Conservation (phyloP, 164 flowering plant genomes). For the Piper betle region DNA sequence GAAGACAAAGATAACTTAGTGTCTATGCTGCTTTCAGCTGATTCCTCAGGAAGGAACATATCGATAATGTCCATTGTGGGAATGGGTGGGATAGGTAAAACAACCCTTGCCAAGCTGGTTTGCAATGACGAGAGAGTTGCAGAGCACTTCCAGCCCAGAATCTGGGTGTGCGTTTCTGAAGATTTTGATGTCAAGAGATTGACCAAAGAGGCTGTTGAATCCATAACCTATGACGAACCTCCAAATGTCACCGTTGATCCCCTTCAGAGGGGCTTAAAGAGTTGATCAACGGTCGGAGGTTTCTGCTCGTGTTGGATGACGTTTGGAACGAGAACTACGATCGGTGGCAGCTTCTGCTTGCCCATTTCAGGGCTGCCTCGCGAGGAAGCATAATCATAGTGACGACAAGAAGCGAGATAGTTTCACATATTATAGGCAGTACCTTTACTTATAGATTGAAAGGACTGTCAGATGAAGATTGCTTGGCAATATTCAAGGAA, state of each 20-base stretch:
- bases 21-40: background rate
- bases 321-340: constrained; percentile 1
- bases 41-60: background rate
- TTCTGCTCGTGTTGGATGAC: constrained; percentile 7
- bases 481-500: constrained; percentile 3
- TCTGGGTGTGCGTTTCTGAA: constrained; percentile 6
- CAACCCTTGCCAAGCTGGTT: constrained; percentile 5
- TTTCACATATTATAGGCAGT: constrained; percentile 1
- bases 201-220: constrained; percentile 1
- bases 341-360: background rate
- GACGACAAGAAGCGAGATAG: constrained; percentile 2
- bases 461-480: constrained; percentile 4
- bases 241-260: background rate
- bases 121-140: constrained; percentile 1
- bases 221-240: background rate
- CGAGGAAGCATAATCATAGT: constrained; percentile 2
- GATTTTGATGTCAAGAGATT: constrained; percentile 5
- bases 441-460: background rate
- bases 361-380: background rate
- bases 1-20: constrained; percentile 3
- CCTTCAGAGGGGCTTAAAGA: background rate
- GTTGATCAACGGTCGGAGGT: background rate
- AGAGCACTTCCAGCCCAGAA: background rate
- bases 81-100: constrained; percentile 9
- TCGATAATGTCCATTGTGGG: constrained; percentile 5